Conservation (phyloP, 345 rosid genomes). For the Pugionium cornutum region DNA sequence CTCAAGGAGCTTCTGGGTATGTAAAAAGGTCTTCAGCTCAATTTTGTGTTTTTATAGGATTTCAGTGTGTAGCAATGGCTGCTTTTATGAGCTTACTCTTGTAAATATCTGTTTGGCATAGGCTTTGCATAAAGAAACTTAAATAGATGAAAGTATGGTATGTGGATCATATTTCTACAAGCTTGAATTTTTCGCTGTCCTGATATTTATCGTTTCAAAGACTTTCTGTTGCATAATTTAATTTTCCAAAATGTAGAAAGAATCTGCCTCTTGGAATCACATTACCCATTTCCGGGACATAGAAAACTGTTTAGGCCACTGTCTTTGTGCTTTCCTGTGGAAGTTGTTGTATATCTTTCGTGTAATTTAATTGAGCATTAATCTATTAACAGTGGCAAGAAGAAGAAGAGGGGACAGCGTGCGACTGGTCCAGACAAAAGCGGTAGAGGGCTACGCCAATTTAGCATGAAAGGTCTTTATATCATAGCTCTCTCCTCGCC, state of each 20-base stretch:
- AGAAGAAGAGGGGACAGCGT: conserved; percentile 93
- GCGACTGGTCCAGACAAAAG: conserved; percentile 86
- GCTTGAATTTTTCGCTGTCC: conserved; percentile 19
- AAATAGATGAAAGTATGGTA: not conserved
- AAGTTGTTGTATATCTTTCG: not conserved
- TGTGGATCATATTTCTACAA: conserved; percentile 11
- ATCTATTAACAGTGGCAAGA: conserved; percentile 55
- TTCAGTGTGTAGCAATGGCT: not conserved
- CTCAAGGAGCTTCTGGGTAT: conserved; percentile 77
- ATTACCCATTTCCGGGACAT: not conserved
- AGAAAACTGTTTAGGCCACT: conserved; percentile 9
- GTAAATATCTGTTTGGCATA: conserved; percentile 10
- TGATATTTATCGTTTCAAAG: not conserved
- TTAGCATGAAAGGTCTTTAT: conserved; percentile 95
- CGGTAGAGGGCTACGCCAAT: conserved; percentile 98
- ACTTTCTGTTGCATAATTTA: conserved; percentile 4
- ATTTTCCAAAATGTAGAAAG: not conserved
- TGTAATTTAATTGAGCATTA: conserved; percentile 23
- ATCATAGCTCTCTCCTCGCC: conserved; percentile 15
- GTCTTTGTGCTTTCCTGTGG: conserved; percentile 2
- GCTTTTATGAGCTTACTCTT: conserved; percentile 15
- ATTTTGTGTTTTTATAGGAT: conserved; percentile 31
- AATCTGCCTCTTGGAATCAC: not conserved
- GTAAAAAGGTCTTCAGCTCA: conserved; percentile 21
- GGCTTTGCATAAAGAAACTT: conserved; percentile 6